Percentiles rank a stretch among this genome's conserved stretches.
Conservation (phyloP, 2,329 filamentous ascomycete genomes). For the Gyromitra esculenta region DNA sequence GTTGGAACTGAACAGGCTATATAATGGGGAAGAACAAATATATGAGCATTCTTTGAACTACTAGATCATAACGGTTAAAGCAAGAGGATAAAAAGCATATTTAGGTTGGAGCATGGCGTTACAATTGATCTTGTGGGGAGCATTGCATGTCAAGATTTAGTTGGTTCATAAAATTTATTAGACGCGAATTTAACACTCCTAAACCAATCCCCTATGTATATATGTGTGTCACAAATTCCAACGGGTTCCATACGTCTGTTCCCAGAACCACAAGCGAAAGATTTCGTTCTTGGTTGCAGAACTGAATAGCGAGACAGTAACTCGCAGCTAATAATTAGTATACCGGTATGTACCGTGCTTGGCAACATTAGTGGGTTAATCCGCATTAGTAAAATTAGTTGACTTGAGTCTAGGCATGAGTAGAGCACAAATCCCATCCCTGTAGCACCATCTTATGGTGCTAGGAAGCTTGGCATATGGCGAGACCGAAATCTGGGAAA, state of each 20-base stretch:
- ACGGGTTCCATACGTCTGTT: neutral
- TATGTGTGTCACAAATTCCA: too few relatives aligned
- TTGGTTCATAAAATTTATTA: neutral
- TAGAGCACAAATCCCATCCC: too few relatives aligned
- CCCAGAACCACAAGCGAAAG: neutral
- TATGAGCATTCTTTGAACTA: slow-evolving; percentile 29
- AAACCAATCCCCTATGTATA: neutral
- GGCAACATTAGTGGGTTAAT: neutral
- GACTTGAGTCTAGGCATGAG: too few relatives aligned
- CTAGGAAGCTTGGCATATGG: too few relatives aligned
- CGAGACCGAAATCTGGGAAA: too few relatives aligned
- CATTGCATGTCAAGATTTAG: neutral
- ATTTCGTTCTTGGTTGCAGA: neutral
- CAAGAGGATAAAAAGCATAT: slow-evolving; percentile 3
- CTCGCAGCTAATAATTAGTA: neutral
- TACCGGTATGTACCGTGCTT: neutral
- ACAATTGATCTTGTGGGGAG: slow-evolving; percentile 7
- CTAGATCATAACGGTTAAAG: neutral
- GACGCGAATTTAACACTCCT: neutral
- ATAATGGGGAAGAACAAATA: slow-evolving; percentile 49
- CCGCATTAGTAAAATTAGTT: neutral
- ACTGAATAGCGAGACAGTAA: neutral
- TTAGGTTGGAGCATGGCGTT: slow-evolving; percentile 58
- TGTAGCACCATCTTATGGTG: too few relatives aligned
- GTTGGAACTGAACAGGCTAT: slow-evolving; percentile 65